Evolutionary conservation across 768 basidiomycete genomes (phyloP).

Genomic region (Lactarius evosmus): DNA sequence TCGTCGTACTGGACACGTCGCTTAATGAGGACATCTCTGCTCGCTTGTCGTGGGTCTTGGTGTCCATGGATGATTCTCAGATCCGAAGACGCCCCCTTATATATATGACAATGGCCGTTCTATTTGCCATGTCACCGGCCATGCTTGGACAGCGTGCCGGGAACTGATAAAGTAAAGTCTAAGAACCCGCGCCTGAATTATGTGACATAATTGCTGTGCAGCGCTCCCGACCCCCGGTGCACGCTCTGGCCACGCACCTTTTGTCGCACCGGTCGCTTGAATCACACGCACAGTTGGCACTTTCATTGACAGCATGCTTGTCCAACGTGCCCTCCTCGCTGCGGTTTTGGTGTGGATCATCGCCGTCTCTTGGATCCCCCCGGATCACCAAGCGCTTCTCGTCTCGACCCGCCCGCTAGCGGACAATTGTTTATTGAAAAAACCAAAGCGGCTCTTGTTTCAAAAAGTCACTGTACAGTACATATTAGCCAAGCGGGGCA

Average conservation of each 20-base stretch:
- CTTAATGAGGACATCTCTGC: constrained; percentile 12
- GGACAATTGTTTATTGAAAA: no score
- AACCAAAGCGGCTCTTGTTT: not conserved
- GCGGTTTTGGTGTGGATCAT: not conserved
- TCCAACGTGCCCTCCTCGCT: not conserved
- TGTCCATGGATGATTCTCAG: constrained; percentile 4
- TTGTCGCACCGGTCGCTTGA: not conserved
- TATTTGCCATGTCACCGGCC: constrained; percentile 13
- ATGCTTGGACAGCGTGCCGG: constrained; percentile 20
- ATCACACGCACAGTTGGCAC: not conserved
- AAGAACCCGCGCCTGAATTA: not conserved
- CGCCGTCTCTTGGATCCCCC: not conserved
- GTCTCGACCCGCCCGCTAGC: not conserved
- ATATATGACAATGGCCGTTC: not conserved
- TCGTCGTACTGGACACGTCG: not conserved
- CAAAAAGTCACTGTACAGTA: not conserved
- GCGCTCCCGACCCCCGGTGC: not conserved
- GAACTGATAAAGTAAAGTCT: not conserved
- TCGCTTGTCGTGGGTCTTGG: constrained; percentile 8
- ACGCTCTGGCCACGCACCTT: constrained; percentile 9
- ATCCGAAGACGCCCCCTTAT: constrained; percentile 1
- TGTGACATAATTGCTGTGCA: constrained; percentile 23
- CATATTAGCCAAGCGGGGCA: not conserved
- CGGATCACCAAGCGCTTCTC: not conserved
- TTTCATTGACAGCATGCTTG: not conserved